These are phyloP conservation scores for Amauroascus verrucosus DNA, from an alignment of 2,329 filamentous ascomycete species.

Conservation along the genomic window DNA sequence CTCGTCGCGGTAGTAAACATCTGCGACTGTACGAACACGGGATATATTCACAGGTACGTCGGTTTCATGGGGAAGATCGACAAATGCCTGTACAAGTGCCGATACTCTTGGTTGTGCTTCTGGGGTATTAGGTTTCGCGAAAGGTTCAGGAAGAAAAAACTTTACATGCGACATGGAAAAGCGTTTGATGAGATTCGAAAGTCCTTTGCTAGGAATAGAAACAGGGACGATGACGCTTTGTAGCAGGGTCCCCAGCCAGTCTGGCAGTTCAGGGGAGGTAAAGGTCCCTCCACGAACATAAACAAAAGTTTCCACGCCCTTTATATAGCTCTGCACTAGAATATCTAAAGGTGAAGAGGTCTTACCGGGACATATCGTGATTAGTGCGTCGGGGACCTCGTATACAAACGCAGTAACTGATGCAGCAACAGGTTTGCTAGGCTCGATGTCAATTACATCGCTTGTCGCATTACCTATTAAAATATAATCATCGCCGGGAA, in stretches of 20 bases:
- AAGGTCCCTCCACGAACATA: constrained; percentile 71
- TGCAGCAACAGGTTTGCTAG: constrained; percentile 56
- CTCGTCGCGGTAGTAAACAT: constrained; percentile 66
- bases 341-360: constrained; percentile 73
- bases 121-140: constrained; percentile 63
- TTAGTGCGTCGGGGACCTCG: constrained; percentile 63
- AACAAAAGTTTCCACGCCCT: constrained; percentile 65
- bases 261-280: constrained; percentile 57
- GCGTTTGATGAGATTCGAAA: constrained; percentile 75
- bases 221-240: constrained; percentile 73
- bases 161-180: constrained; percentile 79
- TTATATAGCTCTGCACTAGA: constrained; percentile 69
- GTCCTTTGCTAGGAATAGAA: constrained; percentile 68
- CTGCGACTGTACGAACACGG: constrained; percentile 62
- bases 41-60: constrained; percentile 74
- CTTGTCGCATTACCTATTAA: constrained; percentile 67
- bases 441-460: constrained; percentile 54
- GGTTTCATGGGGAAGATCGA: constrained; percentile 72
- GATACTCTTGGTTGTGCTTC: constrained; percentile 68
- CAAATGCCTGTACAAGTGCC: constrained; percentile 68
- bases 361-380: constrained; percentile 62
- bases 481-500: constrained; percentile 60
- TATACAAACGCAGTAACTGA: constrained; percentile 62
- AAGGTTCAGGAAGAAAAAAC: constrained; percentile 72
- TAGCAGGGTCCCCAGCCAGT: constrained; percentile 72